phyloP scores from a whole-genome alignment of 1,139 yeast genomes.

The Nakaseomyces sp. region DNA sequence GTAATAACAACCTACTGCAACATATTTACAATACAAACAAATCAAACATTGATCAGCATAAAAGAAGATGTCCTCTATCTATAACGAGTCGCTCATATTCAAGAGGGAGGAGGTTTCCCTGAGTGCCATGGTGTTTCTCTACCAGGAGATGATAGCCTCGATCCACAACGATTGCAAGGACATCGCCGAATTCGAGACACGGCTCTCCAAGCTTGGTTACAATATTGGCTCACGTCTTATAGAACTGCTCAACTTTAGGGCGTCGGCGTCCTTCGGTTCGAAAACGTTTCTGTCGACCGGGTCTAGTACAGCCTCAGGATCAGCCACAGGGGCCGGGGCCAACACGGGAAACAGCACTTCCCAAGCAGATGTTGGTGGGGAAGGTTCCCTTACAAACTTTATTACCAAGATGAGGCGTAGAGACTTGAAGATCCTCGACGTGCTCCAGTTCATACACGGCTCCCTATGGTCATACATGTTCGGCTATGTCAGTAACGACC shows the following conservation, averaged over 20 bases:
- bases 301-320: conserved; percentile 33
- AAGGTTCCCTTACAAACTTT: conserved; percentile 19
- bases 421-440: conserved; percentile 64
- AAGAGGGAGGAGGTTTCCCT: conserved; percentile 31
- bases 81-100: conserved; percentile 19
- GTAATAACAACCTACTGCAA: too few species aligned
- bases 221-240: conserved; percentile 52
- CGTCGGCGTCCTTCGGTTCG: conserved; percentile 31
- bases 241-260: conserved; percentile 51
- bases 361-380: too few species aligned
- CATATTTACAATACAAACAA: too few species aligned
- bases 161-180: conserved; percentile 22
- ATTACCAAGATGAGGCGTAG: conserved; percentile 35
- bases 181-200: conserved; percentile 49
- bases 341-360: too few species aligned
- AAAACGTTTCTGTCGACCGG: conserved; percentile 9
- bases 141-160: conserved; percentile 26
- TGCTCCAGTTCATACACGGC: conserved; percentile 76
- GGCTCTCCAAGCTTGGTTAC: conserved; percentile 70
- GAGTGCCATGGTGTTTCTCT: conserved; percentile 27
- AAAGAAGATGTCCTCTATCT: not conserved
- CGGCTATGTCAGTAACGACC: conserved; percentile 75
- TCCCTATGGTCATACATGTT: conserved; percentile 76
- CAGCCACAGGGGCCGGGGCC: conserved; percentile 8
- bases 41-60: not conserved